Base-by-base conservation (phyloP, 2,329 filamentous ascomycete genomes). In the Xylaria sp. region DNA sequence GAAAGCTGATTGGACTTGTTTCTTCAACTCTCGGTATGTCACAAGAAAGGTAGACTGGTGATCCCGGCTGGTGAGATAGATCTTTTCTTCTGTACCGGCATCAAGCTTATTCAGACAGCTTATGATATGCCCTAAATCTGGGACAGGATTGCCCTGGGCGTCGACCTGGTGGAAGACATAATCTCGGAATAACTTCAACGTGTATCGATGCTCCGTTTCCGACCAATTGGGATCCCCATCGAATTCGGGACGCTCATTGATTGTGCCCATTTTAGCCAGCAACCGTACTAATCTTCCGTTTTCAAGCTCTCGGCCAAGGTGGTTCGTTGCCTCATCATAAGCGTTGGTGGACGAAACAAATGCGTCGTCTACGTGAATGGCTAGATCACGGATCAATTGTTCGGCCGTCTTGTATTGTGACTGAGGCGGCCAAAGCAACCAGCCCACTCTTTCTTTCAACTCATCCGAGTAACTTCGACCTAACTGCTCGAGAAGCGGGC, bases 121-220 rank as follows among this genome's bases (percentile, higher is more conserved):
- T 53, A 99, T 80, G 71, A 98, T 93, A 81, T 98, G 94, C 3
- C 92, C 95, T 66, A 97, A 83, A 77, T 97, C 93, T 5, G 97
- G 85, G 1, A 94, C 91, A 0, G 96, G 92, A 61, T 92, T 91
- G 15, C 93, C 94, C 65, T 93, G 89, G 34, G 88, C 87, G 78
- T 98, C 94, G 13, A 97, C 94, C 76, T 97, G 94, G 79, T 99
- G 96, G 81, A 98, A 99, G 46, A 97, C 93, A 75, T 97, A 98
- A 80, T 99, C 96, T 58, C 96, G 89, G 84, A 98, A 98, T 9
- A 99, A 86, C 81, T 97, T 97, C 71, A 99, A 85, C 77, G 93
- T 92, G 78, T 97, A 98, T 32, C 94, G 89, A 75, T 97, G 93
- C 30, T 95, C 95, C 56, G 92, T 96, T 79, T 98, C 95, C 4